Evolutionary conservation across 2,329 filamentous ascomycete genomes (phyloP), one percentile per base, ranked within the genome.

Genomic region (Epichloe aotearoae): DNA sequence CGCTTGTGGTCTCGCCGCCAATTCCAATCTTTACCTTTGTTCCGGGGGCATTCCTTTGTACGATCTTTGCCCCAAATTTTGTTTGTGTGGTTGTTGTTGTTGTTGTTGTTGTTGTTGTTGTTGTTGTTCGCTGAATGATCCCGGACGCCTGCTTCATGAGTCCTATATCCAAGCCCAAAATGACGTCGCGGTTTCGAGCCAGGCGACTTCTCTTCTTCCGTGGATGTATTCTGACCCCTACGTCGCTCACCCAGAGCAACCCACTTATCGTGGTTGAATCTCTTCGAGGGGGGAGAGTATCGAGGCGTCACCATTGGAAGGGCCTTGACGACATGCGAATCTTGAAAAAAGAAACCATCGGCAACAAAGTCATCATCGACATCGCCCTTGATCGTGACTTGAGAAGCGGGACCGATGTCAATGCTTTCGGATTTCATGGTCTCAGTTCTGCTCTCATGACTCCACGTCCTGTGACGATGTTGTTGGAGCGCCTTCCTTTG

Each of bases 201-300:
- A 44, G 73, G 73, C 56, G 73, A 71, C 64, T 74, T 77, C 38
- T 72, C 69, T 30, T 70, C 59, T 57, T 77, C 70, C 54, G 74
- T 71, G 45, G 70, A 67, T 45, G 77, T 75, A 33, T 66, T 71
- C 62, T 76, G 79, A 52, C 80, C 86, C 54, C 89, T 83, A 50
- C 91, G 80, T 60, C 86, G 84, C 64, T 95, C 86, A 55, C 91
- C 91, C 46, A 97, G 75, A 12, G 82, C 86, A 23, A 86, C 81
- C 91, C 91, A 97, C 66, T 95, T 95, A 68, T 96, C 91, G 49
- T 86, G 55, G 41, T 62, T 63, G 56, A 60, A 71, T 50, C 78
- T 79, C 71, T 87, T 88, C 20, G 80, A 71, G 30, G 82, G 23
- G 85, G 85, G 78, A n/a, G 82, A 80, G 59, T 84, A 82, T 52